Evolutionary conservation across 768 basidiomycete genomes (phyloP), one percentile per base, ranked within the genome.

Genomic region (Collybia sordida): DNA sequence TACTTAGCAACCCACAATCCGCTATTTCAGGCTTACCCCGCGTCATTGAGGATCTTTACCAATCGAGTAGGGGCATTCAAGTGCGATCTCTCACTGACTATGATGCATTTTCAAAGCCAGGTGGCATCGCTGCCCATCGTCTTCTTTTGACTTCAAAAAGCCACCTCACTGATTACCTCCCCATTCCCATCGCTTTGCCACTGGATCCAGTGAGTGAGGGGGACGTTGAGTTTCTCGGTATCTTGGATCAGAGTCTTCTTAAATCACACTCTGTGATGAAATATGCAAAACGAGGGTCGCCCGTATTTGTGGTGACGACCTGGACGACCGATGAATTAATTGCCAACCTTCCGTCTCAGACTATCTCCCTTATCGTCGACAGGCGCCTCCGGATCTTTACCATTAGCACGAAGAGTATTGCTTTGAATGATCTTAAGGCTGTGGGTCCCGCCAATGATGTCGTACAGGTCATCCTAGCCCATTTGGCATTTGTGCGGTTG

Each of bases 401-500:
- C 31, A 71, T 90, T 51, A 77, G 93, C 59, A 69, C 82, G 8
- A 79, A 78, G 53, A 64, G 66, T 23, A 64, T 86, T 35, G 81
- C 85, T 19, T 65, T 71, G 18, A 68, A 67, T 23, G 55, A 81
- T 19, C 63, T 65, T 2, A 70, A 68, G 17, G 60, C 63, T 8
- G 60, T 65, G n/a, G 63, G 66, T 12, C 51, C 67, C 3, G 53
- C 63, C 7, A 69, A 68, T 48, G 74, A 78, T 36, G 68, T 72
- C 1, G 57, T 80, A 6, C 78, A 88, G 58, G 75, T 72, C 54
- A 66, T 90, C 53, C 61, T 90, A 28, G 79, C 84, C 37, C 82
- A 90, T 58, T 73, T 95, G 23, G 87, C 89, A 0, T 91, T 98
- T 75, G 68, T 98, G 61, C 78, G 91, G 46, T 74, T 98, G 25